Evolutionary conservation across 306 rosid genomes (phyloP).

Genomic region (Cicer cuneatum): DNA sequence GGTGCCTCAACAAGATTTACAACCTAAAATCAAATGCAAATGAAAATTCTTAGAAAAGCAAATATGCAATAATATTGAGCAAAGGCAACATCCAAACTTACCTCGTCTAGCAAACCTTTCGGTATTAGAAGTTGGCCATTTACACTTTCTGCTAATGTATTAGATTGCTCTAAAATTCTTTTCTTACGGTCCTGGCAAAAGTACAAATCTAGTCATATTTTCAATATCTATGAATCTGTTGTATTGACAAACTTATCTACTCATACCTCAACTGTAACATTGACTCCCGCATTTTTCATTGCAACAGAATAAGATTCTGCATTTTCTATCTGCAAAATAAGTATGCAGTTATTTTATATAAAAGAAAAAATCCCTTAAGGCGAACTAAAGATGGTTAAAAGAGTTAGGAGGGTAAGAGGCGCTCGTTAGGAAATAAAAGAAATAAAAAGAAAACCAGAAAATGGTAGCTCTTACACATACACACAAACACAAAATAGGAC

Average conservation of each 20-base stretch:
- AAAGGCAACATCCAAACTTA: slow-evolving; percentile 43
- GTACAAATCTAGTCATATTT: slow-evolving; percentile 14
- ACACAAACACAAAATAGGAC: not conserved
- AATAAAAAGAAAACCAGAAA: not conserved
- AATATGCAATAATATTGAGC: slow-evolving; percentile 35
- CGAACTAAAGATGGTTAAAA: slow-evolving; percentile 3
- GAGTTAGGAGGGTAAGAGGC: slow-evolving; percentile 6
- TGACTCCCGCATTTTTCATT: slow-evolving; percentile 65
- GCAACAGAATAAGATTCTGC: slow-evolving; percentile 78
- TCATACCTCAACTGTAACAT: slow-evolving; percentile 73
- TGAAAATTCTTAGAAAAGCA: slow-evolving; percentile 42
- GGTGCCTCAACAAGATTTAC: slow-evolving; percentile 96
- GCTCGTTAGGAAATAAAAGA: not conserved
- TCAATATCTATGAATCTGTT: not conserved
- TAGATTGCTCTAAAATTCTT: slow-evolving; percentile 65
- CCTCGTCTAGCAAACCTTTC: slow-evolving; percentile 86
- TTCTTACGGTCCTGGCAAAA: slow-evolving; percentile 73
- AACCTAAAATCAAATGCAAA: slow-evolving; percentile 58
- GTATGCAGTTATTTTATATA: not conserved
- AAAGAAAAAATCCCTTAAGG: slow-evolving; percentile 1
- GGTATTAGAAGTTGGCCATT: slow-evolving; percentile 68
- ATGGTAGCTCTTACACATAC: not conserved
- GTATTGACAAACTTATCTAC: slow-evolving; percentile 4
- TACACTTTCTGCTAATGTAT: slow-evolving; percentile 71
- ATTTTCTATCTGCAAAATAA: slow-evolving; percentile 66